Percentiles rank a stretch among this genome's conserved stretches.
These are phyloP conservation scores for Rhodotorula diobovata DNA, from an alignment of 768 basidiomycete genomes.

Conservation along the genomic window DNA sequence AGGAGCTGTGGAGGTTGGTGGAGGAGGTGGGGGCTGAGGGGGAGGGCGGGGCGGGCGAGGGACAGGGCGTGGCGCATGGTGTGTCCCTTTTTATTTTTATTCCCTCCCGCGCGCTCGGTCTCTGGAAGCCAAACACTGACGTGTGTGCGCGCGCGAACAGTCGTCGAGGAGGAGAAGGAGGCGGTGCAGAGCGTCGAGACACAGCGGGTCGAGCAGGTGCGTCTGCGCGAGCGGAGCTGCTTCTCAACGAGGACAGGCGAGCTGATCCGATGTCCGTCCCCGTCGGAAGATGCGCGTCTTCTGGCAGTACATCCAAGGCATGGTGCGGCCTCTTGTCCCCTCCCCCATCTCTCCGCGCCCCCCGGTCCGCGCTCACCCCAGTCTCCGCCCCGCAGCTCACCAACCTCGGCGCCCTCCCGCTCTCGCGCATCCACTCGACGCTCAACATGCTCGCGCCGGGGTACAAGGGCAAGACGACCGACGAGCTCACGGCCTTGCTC, in stretches of 20 bases:
- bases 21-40: conserved; percentile 49
- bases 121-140: not conserved
- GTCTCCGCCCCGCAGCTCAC: conserved; percentile 54
- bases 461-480: conserved; percentile 66
- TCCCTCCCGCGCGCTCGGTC: not conserved
- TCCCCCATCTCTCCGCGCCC: not conserved
- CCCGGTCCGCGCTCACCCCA: not conserved
- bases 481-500: conserved; percentile 74
- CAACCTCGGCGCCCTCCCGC: conserved; percentile 68
- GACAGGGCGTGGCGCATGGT: not conserved
- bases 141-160: not conserved
- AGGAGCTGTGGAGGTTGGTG: conserved; percentile 61
- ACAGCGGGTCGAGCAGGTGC: conserved; percentile 24
- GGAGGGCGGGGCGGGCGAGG: no score
- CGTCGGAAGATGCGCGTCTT: conserved; percentile 76
- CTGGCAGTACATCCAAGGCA: conserved; percentile 80
- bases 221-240: not conserved
- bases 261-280: conserved; percentile 50
- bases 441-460: conserved; percentile 69
- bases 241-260: not conserved
- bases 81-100: not conserved
- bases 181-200: conserved; percentile 42
- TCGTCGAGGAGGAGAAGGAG: conserved; percentile 30
- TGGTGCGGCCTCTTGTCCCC: conserved; percentile 14
- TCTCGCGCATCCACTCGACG: conserved; percentile 85